Percentiles rank a stretch among this genome's conserved stretches.
Conservation (phyloP, 1,284 basidiomycete genomes). For the Leccinum pachyderme region DNA sequence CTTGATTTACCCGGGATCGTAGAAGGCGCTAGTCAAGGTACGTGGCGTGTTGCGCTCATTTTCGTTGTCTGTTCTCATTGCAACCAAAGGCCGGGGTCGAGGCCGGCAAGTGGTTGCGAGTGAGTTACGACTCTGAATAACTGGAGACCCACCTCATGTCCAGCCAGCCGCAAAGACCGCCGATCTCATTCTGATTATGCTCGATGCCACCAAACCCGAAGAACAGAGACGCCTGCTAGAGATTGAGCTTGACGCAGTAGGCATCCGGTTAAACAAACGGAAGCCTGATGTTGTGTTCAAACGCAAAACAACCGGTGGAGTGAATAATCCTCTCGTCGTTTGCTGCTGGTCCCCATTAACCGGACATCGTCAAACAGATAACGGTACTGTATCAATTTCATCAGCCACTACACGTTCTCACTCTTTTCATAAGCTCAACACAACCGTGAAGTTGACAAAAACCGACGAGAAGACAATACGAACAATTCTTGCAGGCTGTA, state of each 20-base stretch:
- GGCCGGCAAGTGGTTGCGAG: slow-evolving; percentile 94
- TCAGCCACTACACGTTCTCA: neutral
- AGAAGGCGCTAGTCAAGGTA: slow-evolving; percentile 89
- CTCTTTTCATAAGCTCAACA: slow-evolving; percentile 62
- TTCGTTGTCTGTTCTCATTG: neutral
- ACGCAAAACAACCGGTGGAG: slow-evolving; percentile 88
- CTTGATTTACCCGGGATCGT: slow-evolving; percentile 98
- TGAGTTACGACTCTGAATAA: slow-evolving; percentile 30
- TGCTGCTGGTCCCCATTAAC: neutral
- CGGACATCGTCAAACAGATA: slow-evolving; percentile 18
- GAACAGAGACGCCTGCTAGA: slow-evolving; percentile 89
- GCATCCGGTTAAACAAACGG: slow-evolving; percentile 88
- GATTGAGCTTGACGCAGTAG: slow-evolving; percentile 93
- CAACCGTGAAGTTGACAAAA: slow-evolving; percentile 90
- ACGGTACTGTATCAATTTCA: slow-evolving; percentile 21
- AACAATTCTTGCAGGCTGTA: slow-evolving; percentile 85
- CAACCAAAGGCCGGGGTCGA: slow-evolving; percentile 73
- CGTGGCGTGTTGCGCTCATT: neutral
- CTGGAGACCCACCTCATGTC: slow-evolving; percentile 3
- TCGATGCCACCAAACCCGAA: slow-evolving; percentile 95
- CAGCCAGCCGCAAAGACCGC: slow-evolving; percentile 87
- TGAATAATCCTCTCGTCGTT: slow-evolving; percentile 40
- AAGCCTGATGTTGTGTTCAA: slow-evolving; percentile 88
- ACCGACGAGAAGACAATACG: slow-evolving; percentile 95
- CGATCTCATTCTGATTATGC: slow-evolving; percentile 92